These are phyloP conservation scores for Hypoxylon sp. DNA, from an alignment of 2,329 filamentous ascomycete genomes.

Conservation along the genomic window DNA sequence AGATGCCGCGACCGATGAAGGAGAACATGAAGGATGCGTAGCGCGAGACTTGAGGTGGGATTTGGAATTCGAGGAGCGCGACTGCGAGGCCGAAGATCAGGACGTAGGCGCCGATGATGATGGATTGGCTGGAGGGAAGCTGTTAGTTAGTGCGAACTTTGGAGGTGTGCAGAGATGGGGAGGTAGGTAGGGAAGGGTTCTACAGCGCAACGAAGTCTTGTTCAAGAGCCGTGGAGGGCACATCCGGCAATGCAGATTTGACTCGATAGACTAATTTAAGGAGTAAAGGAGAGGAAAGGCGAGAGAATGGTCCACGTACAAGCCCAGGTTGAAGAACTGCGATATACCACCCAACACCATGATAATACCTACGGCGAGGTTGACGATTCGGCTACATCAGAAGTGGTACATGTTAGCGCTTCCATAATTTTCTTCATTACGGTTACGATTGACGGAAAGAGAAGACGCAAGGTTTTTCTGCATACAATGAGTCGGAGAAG, in stretches of 20 bases:
- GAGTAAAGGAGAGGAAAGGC: slow-evolving; percentile 56
- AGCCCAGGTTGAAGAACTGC: slow-evolving; percentile 74
- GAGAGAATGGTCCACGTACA: slow-evolving; percentile 70
- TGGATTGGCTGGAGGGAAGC: slow-evolving; percentile 68
- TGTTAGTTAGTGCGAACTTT: slow-evolving; percentile 5
- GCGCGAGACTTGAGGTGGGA: slow-evolving; percentile 90
- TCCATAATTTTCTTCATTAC: slow-evolving; percentile 64
- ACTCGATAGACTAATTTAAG: neutral
- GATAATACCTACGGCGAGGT: slow-evolving; percentile 87
- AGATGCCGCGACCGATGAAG: slow-evolving; percentile 94
- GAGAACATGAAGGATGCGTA: slow-evolving; percentile 99
- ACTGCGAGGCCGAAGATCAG: slow-evolving; percentile 90
- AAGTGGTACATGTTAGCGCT: slow-evolving; percentile 39
- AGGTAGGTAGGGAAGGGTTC: neutral
- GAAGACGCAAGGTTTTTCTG: slow-evolving; percentile 17
- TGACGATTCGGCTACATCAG: slow-evolving; percentile 85
- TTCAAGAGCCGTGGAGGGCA: too few relatives aligned
- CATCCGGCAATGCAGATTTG: neutral
- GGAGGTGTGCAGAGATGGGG: neutral
- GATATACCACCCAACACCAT: slow-evolving; percentile 88
- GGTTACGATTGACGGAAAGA: slow-evolving; percentile 38
- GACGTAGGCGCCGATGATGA: slow-evolving; percentile 88
- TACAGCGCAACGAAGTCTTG: too few relatives aligned
- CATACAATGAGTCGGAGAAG: slow-evolving; percentile 92
- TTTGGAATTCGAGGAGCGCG: slow-evolving; percentile 89